Base-by-base conservation (phyloP, 768 basidiomycete genomes). In the Suillus luteus region DNA sequence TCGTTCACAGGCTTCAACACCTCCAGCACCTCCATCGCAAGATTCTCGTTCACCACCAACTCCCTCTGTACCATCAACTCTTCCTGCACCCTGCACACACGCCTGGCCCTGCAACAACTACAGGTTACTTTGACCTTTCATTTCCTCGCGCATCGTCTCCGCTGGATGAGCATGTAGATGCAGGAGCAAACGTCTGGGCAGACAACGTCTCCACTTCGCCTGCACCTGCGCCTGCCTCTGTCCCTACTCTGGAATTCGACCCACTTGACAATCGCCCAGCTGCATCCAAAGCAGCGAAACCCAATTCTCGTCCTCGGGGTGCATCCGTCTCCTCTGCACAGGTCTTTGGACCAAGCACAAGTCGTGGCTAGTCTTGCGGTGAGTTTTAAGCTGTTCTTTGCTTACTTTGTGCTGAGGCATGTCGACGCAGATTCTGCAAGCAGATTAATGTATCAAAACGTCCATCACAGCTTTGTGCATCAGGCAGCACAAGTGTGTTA, bases 381-480 rank as follows among this genome's bases (percentile, higher is more conserved):
- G 68, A 38, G 92, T 82, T 14, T 31, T 24, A 41, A 24, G 15
- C 19, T 0, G 7, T 31, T 60, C 7, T 49, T 52, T 2, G 33
- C 24, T n/a, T 35, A 19, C 57, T 41, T 19, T 17, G 55, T 24
- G 22, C 59, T 65, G 37, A 65, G 49, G 67, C 35, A 68, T 48
- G 37, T 22, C 5, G n/a, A 7, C 22, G 0, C 67, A 93, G 91
- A 69, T 93, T 88, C 72, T 93, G 84, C 75, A 80, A 82, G 43
- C 80, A 27, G 27, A 27, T 27, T 27, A 27, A 27, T 27, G 27
- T 27, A 27, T 77, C 82, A 19, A 86, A 89, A 60, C 80, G 87
- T 55, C 68, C 82, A 33, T 72, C 70, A 43, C 85, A 85, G 66
- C 73, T 80, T 22, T 82, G 87, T 48, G 76, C 81, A 24, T 77